A percentile compares a stretch with the other conserved stretches of the same genome.
Evolutionary conservation across 768 basidiomycete species (phyloP).

Genomic region (Rhizopogon vinicolor): DNA sequence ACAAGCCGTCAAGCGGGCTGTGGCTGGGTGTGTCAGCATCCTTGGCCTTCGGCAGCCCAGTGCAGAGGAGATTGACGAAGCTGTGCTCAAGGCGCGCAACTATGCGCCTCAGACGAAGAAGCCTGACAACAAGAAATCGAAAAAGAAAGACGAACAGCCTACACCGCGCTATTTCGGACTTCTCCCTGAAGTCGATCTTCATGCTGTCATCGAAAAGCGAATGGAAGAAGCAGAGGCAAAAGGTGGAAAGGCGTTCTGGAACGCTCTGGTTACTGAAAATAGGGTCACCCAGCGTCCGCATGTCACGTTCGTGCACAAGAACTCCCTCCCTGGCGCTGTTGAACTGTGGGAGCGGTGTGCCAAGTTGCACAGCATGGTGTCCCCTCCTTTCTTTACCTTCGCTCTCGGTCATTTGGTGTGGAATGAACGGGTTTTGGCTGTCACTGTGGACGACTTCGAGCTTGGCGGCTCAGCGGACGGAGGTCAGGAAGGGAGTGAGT

Average conservation of each 20-base stretch:
- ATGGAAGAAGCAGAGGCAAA: conserved; percentile 31
- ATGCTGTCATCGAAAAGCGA: conserved; percentile 37
- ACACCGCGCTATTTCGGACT: conserved; percentile 74
- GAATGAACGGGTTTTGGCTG: conserved; percentile 77
- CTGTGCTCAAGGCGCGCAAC: conserved; percentile 31
- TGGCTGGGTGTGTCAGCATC: conserved; percentile 50
- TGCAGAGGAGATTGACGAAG: conserved; percentile 49
- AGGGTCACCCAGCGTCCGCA: conserved; percentile 67
- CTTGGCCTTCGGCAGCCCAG: conserved; percentile 51
- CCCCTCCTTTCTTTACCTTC: conserved; percentile 56
- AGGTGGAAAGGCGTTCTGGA: conserved; percentile 42
- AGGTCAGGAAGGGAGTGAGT: conserved; percentile 36
- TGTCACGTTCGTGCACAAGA: conserved; percentile 80
- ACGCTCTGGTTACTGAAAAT: conserved; percentile 33
- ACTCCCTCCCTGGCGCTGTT: conserved; percentile 30
- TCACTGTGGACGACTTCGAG: conserved; percentile 60
- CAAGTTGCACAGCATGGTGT: conserved; percentile 9
- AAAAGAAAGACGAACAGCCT: conserved; percentile 19
- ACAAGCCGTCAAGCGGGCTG: conserved; percentile 51
- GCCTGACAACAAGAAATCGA: conserved; percentile 27
- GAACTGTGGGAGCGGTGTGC: conserved; percentile 40
- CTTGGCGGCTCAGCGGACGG: conserved; percentile 26
- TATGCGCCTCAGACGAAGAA: conserved; percentile 37
- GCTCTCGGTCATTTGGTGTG: conserved; percentile 62
- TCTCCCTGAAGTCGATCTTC: conserved; percentile 67